Conservation (phyloP, 2,329 filamentous ascomycete species). For the Fusarium sterilihyphosum region DNA sequence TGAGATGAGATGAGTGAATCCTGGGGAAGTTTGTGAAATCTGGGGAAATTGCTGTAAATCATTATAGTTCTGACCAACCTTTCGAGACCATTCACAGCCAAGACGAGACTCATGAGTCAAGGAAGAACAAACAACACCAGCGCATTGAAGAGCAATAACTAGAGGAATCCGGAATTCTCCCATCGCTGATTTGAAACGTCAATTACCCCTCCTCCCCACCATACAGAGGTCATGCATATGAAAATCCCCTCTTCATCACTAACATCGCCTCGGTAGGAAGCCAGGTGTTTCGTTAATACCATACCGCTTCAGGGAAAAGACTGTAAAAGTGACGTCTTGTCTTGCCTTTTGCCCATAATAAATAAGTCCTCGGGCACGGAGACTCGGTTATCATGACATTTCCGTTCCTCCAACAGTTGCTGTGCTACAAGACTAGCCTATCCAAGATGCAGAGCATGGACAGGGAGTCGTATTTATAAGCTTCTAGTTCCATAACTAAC, state of each 20-base stretch:
- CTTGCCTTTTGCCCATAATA: neutral
- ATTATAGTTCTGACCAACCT: neutral
- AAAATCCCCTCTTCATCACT: neutral
- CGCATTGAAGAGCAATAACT: neutral
- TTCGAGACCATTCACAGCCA: neutral
- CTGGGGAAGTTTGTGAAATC: neutral
- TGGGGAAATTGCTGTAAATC: neutral
- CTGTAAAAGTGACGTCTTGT: constrained; percentile 26
- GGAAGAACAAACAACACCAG: neutral
- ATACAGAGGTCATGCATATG: constrained; percentile 9
- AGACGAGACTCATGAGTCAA: neutral
- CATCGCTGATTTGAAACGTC: neutral
- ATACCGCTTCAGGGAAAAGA: constrained; percentile 10
- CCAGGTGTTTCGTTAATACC: neutral
- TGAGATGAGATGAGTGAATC: neutral
- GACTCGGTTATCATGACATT: constrained; percentile 14
- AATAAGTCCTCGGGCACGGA: constrained; percentile 7
- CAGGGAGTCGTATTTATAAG: neutral
- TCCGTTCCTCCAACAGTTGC: constrained; percentile 10
- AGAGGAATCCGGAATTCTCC: neutral
- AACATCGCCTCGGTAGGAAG: constrained; percentile 24
- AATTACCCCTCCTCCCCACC: constrained; percentile 17
- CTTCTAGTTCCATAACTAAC: neutral
- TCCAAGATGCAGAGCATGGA: neutral
- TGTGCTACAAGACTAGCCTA: neutral